phyloP scores from a whole-genome alignment of 2,329 filamentous ascomycete species.

The Epichloe festucae region DNA sequence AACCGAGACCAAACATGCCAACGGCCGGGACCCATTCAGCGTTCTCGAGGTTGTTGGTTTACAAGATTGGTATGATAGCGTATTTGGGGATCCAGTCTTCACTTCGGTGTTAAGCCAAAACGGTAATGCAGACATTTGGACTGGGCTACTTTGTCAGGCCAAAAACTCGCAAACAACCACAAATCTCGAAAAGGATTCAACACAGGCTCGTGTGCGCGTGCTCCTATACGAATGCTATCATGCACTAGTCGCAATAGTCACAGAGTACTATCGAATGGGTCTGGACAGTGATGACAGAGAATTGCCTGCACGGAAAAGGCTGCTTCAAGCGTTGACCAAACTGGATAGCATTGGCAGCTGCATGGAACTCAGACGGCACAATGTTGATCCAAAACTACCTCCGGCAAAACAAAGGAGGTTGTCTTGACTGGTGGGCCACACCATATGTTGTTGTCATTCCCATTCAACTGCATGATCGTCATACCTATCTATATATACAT shows the following conservation, averaged over 20 bases:
- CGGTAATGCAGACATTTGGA: constrained; percentile 31
- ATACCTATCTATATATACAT: background rate
- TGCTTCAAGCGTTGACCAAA: constrained; percentile 33
- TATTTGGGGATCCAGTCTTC: constrained; percentile 49
- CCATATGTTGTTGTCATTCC: background rate
- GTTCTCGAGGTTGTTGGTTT: constrained; percentile 14
- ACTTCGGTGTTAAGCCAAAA: constrained; percentile 33
- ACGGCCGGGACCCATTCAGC: background rate
- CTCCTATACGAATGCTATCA: constrained; percentile 48
- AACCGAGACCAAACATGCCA: background rate
- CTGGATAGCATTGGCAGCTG: constrained; percentile 29
- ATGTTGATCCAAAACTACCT: constrained; percentile 27
- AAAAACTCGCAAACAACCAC: background rate
- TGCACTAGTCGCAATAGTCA: constrained; percentile 36
- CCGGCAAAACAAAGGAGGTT: constrained; percentile 31
- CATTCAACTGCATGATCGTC: background rate
- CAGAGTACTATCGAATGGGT: constrained; percentile 40
- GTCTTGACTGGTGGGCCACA: background rate
- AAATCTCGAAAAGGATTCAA: background rate
- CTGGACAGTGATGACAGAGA: constrained; percentile 35
- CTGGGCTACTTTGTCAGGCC: constrained; percentile 26
- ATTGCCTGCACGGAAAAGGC: constrained; percentile 36
- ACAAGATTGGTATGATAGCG: constrained; percentile 43
- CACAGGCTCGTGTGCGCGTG: constrained; percentile 28
- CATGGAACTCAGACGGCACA: constrained; percentile 16